A percentile compares a stretch with the other conserved stretches of the same genome.
These are phyloP conservation scores for Aspergillus vadensis DNA, from an alignment of 2,329 filamentous ascomycete genomes.

Conservation along the genomic window DNA sequence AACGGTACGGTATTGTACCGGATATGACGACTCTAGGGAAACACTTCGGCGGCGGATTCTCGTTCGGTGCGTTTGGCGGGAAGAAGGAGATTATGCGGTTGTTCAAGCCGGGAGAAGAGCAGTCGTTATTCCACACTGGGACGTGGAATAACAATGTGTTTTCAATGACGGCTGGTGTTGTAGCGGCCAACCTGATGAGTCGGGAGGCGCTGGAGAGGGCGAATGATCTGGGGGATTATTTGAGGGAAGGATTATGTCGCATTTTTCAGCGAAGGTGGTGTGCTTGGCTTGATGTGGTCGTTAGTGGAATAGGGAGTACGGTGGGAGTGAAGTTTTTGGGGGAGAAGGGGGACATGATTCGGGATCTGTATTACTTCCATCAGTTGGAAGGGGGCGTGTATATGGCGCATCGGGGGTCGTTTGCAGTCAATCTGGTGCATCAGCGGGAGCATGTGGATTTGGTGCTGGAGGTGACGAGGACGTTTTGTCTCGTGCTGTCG, in stretches of 20 bases:
- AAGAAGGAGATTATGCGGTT: constrained; percentile 59
- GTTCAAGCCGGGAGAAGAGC: constrained; percentile 52
- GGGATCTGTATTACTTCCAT: neutral
- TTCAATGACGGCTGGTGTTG: constrained; percentile 59
- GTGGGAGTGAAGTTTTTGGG: neutral
- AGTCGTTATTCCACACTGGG: constrained; percentile 57
- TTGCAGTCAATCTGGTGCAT: neutral
- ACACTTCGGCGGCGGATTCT: constrained; percentile 66
- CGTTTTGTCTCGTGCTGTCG: neutral
- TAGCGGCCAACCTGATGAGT: constrained; percentile 30
- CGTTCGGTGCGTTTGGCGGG: constrained; percentile 69
- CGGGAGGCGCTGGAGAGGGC: constrained; percentile 22
- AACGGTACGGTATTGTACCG: constrained; percentile 50
- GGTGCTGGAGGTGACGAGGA: neutral
- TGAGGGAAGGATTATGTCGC: constrained; percentile 22
- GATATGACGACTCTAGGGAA: constrained; percentile 68
- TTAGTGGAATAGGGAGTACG: neutral
- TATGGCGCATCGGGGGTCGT: neutral
- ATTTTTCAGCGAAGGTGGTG: neutral
- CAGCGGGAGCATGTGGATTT: neutral
- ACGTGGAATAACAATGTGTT: constrained; percentile 71
- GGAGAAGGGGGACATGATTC: neutral
- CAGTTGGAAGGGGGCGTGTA: neutral
- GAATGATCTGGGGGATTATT: constrained; percentile 30
- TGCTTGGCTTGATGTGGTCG: neutral